Base-by-base conservation (phyloP, 257 asterid species). In the Solanum pinnatisectum region DNA sequence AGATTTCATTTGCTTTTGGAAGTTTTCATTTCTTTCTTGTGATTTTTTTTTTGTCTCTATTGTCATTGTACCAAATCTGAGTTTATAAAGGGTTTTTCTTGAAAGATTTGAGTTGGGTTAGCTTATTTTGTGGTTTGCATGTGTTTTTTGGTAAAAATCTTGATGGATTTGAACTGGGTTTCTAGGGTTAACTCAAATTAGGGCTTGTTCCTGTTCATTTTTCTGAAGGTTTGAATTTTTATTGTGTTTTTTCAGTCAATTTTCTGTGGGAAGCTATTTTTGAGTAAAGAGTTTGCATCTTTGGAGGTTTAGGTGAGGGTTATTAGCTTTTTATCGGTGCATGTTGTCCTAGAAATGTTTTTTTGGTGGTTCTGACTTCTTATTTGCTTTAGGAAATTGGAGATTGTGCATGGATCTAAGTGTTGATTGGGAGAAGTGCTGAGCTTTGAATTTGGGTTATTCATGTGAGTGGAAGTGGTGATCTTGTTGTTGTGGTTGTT, bases 201-300 rank as follows among this genome's bases (percentile, higher is more conserved):
- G 93, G 94, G 92, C 70, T 91, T 90, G 56, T 81, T 72, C 68
- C 73, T 88, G 87, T 90, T 90, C 89, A 89, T 86, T 88, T 84
- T 49, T 32, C 22, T 23, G 7, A 44, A 82, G 86, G 67, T 83
- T 85, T 33, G 76, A 82, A 39, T 52, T 88, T 84, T 86, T 82
- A 11, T 37, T 84, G 72, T 63, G 72, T 25, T 4, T 72, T 84
- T 86, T 52, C 25, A 39, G 71, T 86, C 84, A 36, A 44, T 25
- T 42, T 74, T 39, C n/a, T 77, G 81, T 73, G 73, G 98, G 94
- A 87, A 82, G 86, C 59, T 35, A 86, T 70, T 81, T 37, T 84
- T 77, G 67, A 81, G 90, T 83, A 30, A 71, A 23, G 86, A 84
- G 74, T 83, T 72, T 86, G 87, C 73, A 67, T 82, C 88, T 78